Evolutionary conservation across 108 stramenopile genomes (phyloP), one percentile per base, ranked within the genome.

Genomic region (Licmophora abbreviata): DNA sequence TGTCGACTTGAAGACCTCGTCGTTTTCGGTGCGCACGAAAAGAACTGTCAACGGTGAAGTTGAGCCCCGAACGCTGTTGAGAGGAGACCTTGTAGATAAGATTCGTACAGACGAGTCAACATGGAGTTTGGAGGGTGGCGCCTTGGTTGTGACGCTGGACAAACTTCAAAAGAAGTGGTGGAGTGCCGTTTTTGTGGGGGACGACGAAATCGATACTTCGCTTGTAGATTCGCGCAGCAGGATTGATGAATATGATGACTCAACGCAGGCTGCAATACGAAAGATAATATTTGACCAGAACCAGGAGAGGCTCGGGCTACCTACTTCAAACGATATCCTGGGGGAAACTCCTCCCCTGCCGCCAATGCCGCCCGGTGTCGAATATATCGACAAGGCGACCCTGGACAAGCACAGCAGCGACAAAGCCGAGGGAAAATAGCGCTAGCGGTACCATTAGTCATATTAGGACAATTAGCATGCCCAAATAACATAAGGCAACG

Each of bases 271-370:
- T 0, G 52, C 71, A 35, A 68, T 93, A 50, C 71, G 92, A 15
- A 79, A 73, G 43, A 84, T 85, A 27, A 74, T 93, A 32, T 80
- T 78, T 63, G 83, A 93, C 54, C 85, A 88, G 49, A 63, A 73
- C 24, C 83, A 87, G 69, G 71, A 79, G 53, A 60, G 74, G 4
- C 33, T 65, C 34, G 84, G 80, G 0, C 38, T 72, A 28, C 73
- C 83, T 0, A 76, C 66, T 9, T 74, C 75, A 12, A 76, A 79
- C 42, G 66, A 77, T 44, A 67, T 75, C 21, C 31, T 67, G 42
- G 58, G 69, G 30, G 47, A 58, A 51, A 61, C 34, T 9, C 48
- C 38, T 10, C 40, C 25, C 11, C 53, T 77, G 6, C 59, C 63
- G 31, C 50, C 61, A n/a, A 47, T 87, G 44, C 86, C 86, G 8